phyloP scores from a whole-genome alignment of 2,329 filamentous ascomycete species.

The Fusarium mundagurra region DNA sequence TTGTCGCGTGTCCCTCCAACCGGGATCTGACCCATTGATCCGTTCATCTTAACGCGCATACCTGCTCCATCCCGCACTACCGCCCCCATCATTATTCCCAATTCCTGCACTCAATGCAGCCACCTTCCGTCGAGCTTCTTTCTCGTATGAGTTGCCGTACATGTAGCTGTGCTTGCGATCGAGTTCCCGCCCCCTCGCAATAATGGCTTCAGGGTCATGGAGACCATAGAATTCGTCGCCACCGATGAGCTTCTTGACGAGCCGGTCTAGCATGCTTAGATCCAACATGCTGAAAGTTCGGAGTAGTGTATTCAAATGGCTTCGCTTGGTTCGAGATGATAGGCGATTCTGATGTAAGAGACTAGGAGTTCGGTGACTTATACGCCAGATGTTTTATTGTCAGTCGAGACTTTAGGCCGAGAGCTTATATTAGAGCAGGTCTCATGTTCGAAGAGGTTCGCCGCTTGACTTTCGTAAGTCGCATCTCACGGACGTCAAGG shows the following conservation, averaged over 20 bases:
- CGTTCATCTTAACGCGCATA: background rate
- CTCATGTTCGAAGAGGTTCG: background rate
- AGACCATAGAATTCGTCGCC: background rate
- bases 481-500: fast-evolving
- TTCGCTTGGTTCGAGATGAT: background rate
- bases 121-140: background rate
- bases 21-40: background rate
- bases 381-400: fast-evolving
- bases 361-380: fast-evolving
- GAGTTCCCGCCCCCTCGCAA: background rate
- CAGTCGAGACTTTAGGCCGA: background rate
- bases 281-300: background rate
- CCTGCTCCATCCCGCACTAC: background rate
- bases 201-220: background rate
- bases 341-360: background rate
- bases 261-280: background rate
- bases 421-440: fast-evolving
- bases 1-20: fast-evolving
- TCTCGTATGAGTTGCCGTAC: background rate
- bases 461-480: fast-evolving
- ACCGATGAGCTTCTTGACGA: background rate
- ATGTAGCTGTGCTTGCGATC: background rate
- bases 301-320: fast-evolving
- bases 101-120: fast-evolving
- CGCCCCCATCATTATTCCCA: background rate